Conservation (phyloP, 148 eudicot genomes). For the Camellia lanceoleosa region DNA sequence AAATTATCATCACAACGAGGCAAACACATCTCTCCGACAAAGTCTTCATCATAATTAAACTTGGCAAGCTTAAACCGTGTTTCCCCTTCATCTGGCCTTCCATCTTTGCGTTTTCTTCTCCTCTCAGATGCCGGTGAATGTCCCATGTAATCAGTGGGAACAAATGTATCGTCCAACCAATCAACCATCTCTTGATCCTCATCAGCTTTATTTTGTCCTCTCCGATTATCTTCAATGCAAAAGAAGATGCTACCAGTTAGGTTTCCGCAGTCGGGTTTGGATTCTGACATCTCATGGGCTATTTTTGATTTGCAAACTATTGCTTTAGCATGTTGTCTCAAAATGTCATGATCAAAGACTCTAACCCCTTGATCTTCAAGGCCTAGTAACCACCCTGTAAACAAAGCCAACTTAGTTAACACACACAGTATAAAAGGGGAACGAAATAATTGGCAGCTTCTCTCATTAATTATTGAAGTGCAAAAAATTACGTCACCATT, state of each 20-base stretch:
- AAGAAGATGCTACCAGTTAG: constrained; percentile 4
- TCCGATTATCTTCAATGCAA: constrained; percentile 12
- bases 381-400: constrained; percentile 55
- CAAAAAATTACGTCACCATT: neutral
- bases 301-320: constrained; percentile 23
- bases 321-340: constrained; percentile 41
- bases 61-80: constrained; percentile 40
- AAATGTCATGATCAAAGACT: constrained; percentile 32
- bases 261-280: neutral
- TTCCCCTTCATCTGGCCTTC: constrained; percentile 28
- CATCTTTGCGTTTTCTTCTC: constrained; percentile 67
- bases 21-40: constrained; percentile 19
- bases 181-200: constrained; percentile 52
- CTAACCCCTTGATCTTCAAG: constrained; percentile 40
- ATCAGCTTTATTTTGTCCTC: constrained; percentile 14
- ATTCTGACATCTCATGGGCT: constrained; percentile 21
- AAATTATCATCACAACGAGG: constrained; percentile 23
- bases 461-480: neutral
- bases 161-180: constrained; percentile 17
- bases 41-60: constrained; percentile 31
- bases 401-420: constrained; percentile 12
- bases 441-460: neutral
- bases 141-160: constrained; percentile 6
- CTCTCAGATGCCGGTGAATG: constrained; percentile 20
- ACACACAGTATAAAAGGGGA: neutral